Conservation (phyloP, 192 early-diverging fungal genomes). For the Podila epigama region DNA sequence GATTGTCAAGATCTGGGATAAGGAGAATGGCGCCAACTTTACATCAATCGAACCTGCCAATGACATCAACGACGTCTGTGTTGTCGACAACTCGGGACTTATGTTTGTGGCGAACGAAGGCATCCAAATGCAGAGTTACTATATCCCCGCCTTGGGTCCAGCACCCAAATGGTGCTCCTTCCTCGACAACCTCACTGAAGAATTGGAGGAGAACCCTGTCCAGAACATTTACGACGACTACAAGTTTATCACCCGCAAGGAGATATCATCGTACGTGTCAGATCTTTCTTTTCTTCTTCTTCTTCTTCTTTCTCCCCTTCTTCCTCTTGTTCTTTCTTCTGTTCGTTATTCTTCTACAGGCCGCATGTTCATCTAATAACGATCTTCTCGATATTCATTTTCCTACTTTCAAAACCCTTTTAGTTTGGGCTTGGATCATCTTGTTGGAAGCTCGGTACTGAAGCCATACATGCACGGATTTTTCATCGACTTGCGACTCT, state of each 20-base stretch:
- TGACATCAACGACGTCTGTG: slow-evolving; percentile 94
- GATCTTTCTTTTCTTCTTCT: background rate
- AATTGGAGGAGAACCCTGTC: slow-evolving; percentile 89
- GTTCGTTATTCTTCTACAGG: background rate
- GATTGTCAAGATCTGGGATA: slow-evolving; percentile 95
- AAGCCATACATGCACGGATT: slow-evolving; percentile 99
- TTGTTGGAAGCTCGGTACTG: slow-evolving; percentile 90
- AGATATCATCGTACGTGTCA: slow-evolving; percentile 65
- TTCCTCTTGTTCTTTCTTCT: background rate
- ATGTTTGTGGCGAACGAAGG: slow-evolving; percentile 93
- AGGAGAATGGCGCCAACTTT: slow-evolving; percentile 81
- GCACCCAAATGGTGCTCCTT: slow-evolving; percentile 94
- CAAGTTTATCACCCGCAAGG: slow-evolving; percentile 95
- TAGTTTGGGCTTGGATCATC: slow-evolving; percentile 87
- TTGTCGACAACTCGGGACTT: slow-evolving; percentile 82
- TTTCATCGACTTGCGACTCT: slow-evolving; percentile 95
- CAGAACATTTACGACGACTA: slow-evolving; percentile 95
- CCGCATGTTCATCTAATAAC: background rate
- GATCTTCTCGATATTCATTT: background rate
- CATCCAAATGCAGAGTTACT: slow-evolving; percentile 91
- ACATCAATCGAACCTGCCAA: slow-evolving; percentile 91
- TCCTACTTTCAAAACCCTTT: background rate
- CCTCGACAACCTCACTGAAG: slow-evolving; percentile 95
- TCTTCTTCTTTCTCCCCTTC: too few relatives aligned
- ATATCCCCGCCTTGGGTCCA: slow-evolving; percentile 90